Evolutionary conservation across 306 rosid genomes (phyloP).

Genomic region (Vicia sativa): DNA sequence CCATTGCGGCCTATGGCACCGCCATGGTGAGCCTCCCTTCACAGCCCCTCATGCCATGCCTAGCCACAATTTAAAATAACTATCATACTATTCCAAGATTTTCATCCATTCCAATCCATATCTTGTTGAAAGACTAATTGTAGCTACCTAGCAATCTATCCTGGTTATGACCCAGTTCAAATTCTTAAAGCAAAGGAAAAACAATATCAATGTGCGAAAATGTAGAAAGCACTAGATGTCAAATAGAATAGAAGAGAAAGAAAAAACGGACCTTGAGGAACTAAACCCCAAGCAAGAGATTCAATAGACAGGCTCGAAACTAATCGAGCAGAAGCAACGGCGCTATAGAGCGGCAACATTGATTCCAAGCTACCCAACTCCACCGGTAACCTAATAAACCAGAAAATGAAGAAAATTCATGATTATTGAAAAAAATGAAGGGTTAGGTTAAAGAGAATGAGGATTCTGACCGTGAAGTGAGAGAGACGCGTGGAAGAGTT

Average conservation of each 20-base stretch:
- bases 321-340: conserved; percentile 77
- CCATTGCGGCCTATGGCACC: too few relatives aligned
- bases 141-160: background rate
- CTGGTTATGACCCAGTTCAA: conserved; percentile 1
- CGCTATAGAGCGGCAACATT: conserved; percentile 73
- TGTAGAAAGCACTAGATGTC: background rate
- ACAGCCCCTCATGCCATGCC: too few relatives aligned
- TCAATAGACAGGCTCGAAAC: conserved; percentile 70
- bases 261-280: conserved; percentile 75
- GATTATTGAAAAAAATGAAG: conserved; percentile 1
- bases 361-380: conserved; percentile 71
- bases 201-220: background rate
- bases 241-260: background rate
- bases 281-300: conserved; percentile 73
- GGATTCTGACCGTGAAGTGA: conserved; percentile 58
- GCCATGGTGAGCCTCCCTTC: too few relatives aligned
- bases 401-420: background rate
- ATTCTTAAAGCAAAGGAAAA: background rate
- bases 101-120: conserved; percentile 14
- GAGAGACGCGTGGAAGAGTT: conserved; percentile 52
- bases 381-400: conserved; percentile 62
- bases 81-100: background rate
- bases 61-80: too few relatives aligned
- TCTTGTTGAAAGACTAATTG: conserved; percentile 17
- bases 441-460: background rate